Evolutionary conservation across 805 yeast genomes (phyloP), one percentile per base, ranked within the genome.

Genomic region (Metschnikowia bowlesiae): DNA sequence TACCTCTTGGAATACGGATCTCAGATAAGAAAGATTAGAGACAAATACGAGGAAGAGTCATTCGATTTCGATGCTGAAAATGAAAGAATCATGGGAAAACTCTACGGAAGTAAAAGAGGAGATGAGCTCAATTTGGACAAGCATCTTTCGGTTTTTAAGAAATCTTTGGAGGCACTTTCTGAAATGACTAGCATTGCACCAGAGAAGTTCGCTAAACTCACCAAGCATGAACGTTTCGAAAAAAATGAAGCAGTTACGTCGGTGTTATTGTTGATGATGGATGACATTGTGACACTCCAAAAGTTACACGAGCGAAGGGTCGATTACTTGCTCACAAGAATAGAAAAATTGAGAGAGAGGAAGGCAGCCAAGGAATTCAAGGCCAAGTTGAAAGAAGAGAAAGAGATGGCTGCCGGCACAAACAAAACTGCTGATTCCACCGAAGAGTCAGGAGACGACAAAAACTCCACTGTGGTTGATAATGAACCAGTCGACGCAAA

Each of bases 61-160:
- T 60, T 83, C 28, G 80, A 83, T 57, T 81, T 77, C 52, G 80
- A 77, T 33, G 72, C 74, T 48, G 83, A 80, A 57, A 77, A 75
- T 51, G 67, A 69, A 34, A 73, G 78, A 53, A 61, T 81, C 42
- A 74, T 58, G 54, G 47, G 39, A 26, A 50, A 51, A 45, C 50
- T 56, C 26, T 53, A 54, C 33, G 61, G 60, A 4, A 33, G 29
- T 26, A 50, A 49, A 18, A 34, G 36, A 18, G 42, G 39, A 22
- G 49, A 44, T 14, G 53, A 49, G n/a, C 44, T 57, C 42, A 59
- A 55, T 10, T 62, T 73, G 44, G 72, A 68, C 11, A 57, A 50
- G 46, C 60, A 60, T 38, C 58, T 70, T 48, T 53, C 51, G 6
- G 50, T 49, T 2, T 68, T 64, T 53, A 65, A 64, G 49, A 62